Evolutionary conservation across 441 rosid genomes (phyloP), one percentile per base, ranked within the genome.

Genomic region (Macaranga tanarius): DNA sequence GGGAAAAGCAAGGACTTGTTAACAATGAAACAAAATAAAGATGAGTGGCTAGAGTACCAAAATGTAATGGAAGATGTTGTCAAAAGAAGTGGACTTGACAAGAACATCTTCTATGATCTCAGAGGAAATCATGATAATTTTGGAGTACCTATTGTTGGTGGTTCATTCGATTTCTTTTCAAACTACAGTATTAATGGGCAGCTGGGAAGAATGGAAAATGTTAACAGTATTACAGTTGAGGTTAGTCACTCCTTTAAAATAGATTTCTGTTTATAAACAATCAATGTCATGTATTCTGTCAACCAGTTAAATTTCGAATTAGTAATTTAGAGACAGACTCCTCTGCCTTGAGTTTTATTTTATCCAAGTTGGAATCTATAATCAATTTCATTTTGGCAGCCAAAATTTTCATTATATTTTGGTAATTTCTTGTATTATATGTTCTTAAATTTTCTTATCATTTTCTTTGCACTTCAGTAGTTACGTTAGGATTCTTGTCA

Each of bases 81-180:
- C 42, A 79, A 72, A 42, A 83, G 79, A 78, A 92, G 96, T 72
- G 90, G 90, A 48, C 86, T 91, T 26, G 83, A 90, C 67, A 88
- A 87, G 86, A 77, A 79, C 76, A 68, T 91, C 68, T 91, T 92
- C 84, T 95, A 87, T 78, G 97, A 95, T 87, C 85, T 95, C 70
- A 88, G 97, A 75, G 99, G 99, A 76, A 95, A 95, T 73, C 99
- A 95, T 73, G 97, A 95, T 72, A 89, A 79, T 84, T 95, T 92
- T 77, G 99, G 97, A 56, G 95, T 95, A 54, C 92, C 96, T 6
- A 64, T 68, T 58, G 69, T 83, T 62, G 91, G 90, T 55, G 86
- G 87, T 54, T 77, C 88, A 6, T 74, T 81, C 77, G 99, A 95
- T 86, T 95, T 86, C 86, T 95, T 84, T 83, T 89, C 91, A 0